Evolutionary conservation across 139 green algal genomes (phyloP), one percentile per base, ranked within the genome.

Genomic region (Marvania coccoides): DNA sequence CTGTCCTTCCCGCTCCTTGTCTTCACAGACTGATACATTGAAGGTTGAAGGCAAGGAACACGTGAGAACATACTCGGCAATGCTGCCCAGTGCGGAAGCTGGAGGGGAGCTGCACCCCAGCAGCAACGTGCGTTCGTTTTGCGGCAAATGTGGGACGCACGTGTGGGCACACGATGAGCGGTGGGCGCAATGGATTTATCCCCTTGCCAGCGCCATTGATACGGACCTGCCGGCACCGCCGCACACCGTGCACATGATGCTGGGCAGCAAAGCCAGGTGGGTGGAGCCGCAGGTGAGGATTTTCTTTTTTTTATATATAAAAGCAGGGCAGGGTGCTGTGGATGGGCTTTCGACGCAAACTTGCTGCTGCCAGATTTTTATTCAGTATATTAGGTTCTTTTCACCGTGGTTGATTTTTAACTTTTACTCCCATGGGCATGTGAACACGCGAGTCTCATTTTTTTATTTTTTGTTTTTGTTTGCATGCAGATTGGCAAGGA

Each of bases 171-270:
- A 66, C 30, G 62, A 30, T 56, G 2, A 36, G n/a, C 38, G 8
- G 33, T 86, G 76, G 59, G 67, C 69, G 6, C 61, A 72, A 38
- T 65, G 71, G 40, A 39, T 85, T 10, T 71, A 85, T 38, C 79
- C 78, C 12, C 60, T 78, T 48, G 79, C 79, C 33, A 63, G 57
- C n/a, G 79, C 79, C 3, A 84, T 86, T 23, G 79, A 86, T 61
- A 82, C 69, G 23, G 30, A 65, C 14, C 67, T 86, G 51, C 73
- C 79, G 6, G 14, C 14, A 15, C 69, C 79, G 1, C 65, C 66
- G 7, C 69, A 75, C 63, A 46, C 40, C 12, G 73, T 76, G 24
- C 78, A 86, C 46, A 69, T 86, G 33, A 84, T 87, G 69, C 60
- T 86, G 47, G 51, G 42, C 6, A 78, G 47, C 66, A 87, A 79